Base-by-base conservation (phyloP, 768 basidiomycete species). In the Mycena sanguinolenta region DNA sequence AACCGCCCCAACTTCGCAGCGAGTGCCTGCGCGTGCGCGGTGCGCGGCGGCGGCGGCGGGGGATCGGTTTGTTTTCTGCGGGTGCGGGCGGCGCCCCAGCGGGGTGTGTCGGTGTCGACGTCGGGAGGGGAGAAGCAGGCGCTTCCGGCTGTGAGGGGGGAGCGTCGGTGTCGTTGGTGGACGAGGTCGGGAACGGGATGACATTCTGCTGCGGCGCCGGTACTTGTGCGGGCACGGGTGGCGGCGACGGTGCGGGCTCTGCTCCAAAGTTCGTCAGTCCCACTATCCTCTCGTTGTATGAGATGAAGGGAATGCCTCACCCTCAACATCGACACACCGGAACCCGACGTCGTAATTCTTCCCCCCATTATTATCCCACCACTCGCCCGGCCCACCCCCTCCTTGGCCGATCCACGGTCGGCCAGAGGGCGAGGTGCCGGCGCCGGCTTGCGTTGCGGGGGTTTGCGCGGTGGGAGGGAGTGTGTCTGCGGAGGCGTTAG, bases 341-440 rank as follows among this genome's bases (percentile, higher is more conserved):
- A 98, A 99, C 28, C 81, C 84, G 61, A 98, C 82, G 28, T 87
- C 83, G 83, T 97, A 98, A 78, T 99, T 97, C 71, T 78, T 72
- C 0, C 91, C 91, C 4, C 74, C 80, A 74, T 97, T 97, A 78
- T 96, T 97, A 82, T 99, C 97, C 97, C 97, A 99, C 87, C 92
- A 93, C 82, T 99, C 97, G 1, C 88, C 88, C n/a, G 13, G 30
- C 8, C 67, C 36, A 21, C 63, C 72, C 2, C 72, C 70, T 62
- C 72, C 74, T 12, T 38, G 61, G 69, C 52, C 63, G 50, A 60
- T 58, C 76, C 39, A 61, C 25, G 38, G 17, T 46, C 49, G 63
- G 44, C 30, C 34, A 19, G 63, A 28, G 21, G 61, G 32, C 25
- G 39, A 39, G 32, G 38, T 36, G 55, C 38, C 46, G 5, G n/a